Conservation (phyloP, 345 rosid genomes). For the Nephelium lappaceum region DNA sequence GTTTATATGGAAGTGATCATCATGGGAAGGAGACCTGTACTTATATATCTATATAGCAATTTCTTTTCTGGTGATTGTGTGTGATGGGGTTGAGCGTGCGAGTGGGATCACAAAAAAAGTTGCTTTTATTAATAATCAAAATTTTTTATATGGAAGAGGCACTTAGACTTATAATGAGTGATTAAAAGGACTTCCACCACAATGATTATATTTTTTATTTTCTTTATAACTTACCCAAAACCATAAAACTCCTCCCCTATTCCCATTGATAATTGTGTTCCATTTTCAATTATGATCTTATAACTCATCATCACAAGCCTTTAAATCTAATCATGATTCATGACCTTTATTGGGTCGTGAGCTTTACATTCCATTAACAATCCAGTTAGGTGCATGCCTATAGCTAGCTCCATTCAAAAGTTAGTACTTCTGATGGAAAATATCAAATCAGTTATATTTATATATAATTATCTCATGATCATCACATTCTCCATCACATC, state of each 20-base stretch:
- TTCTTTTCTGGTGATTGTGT: neutral
- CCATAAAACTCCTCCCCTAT: too few relatives aligned
- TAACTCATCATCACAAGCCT: neutral
- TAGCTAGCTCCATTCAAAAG: neutral
- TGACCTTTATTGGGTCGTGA: slow-evolving; percentile 17
- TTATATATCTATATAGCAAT: neutral
- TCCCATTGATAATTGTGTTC: too few relatives aligned
- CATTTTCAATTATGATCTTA: too few relatives aligned
- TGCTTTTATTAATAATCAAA: slow-evolving; percentile 13
- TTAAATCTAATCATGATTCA: slow-evolving; percentile 11
- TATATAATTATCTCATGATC: neutral
- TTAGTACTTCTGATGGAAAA: neutral
- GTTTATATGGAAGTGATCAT: too few relatives aligned
- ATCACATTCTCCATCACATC: neutral
- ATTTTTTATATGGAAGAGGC: slow-evolving; percentile 24
- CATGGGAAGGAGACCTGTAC: too few relatives aligned
- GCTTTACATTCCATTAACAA: slow-evolving; percentile 10
- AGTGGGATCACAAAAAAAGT: slow-evolving; percentile 23
- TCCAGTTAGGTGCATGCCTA: neutral
- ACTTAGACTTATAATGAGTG: slow-evolving; percentile 17
- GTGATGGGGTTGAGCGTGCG: slow-evolving; percentile 42
- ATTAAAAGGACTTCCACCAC: slow-evolving; percentile 29
- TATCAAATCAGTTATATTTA: neutral
- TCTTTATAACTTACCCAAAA: too few relatives aligned
- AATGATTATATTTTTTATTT: neutral